Percentiles rank a stretch among this genome's conserved stretches.
These are phyloP conservation scores for Dionaea muscipula DNA, from an alignment of 179 eudicot species.

Conservation along the genomic window DNA sequence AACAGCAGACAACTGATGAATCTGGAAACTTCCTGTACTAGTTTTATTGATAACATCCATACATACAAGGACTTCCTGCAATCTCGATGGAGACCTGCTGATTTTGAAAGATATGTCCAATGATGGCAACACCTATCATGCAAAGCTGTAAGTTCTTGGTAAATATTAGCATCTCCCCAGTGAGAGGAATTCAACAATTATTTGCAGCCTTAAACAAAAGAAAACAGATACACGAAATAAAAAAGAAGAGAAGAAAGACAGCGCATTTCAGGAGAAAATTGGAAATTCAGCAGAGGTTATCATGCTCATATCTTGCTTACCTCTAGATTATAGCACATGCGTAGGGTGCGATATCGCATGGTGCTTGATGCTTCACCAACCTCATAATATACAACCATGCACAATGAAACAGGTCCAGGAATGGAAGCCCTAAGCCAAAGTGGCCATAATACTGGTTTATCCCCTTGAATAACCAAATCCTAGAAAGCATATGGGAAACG, in stretches of 20 bases:
- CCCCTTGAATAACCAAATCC: slow-evolving; percentile 44
- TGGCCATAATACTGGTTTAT: slow-evolving; percentile 63
- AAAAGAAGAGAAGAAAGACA: neutral
- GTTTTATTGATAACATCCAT: slow-evolving; percentile 85
- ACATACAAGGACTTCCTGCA: slow-evolving; percentile 63
- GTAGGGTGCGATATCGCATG: slow-evolving; percentile 72
- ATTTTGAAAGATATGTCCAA: slow-evolving; percentile 65
- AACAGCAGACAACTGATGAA: slow-evolving; percentile 75
- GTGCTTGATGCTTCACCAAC: slow-evolving; percentile 46
- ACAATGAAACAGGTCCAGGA: slow-evolving; percentile 56
- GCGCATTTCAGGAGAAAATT: neutral
- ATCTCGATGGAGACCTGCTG: slow-evolving; percentile 59
- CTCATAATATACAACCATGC: slow-evolving; percentile 68
- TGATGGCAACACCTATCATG: slow-evolving; percentile 68
- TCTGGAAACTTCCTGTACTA: slow-evolving; percentile 51
- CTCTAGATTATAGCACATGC: slow-evolving; percentile 72
- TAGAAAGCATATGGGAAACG: slow-evolving; percentile 16
- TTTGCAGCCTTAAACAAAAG: neutral
- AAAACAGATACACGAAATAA: neutral
- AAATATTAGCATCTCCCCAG: neutral
- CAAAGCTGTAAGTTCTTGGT: neutral
- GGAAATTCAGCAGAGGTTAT: neutral
- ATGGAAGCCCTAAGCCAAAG: slow-evolving; percentile 87
- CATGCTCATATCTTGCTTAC: slow-evolving; percentile 19
- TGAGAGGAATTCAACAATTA: neutral